Evolutionary conservation across 441 rosid genomes (phyloP), one percentile per base, ranked within the genome.

Genomic region (Erodium chrysanthum): DNA sequence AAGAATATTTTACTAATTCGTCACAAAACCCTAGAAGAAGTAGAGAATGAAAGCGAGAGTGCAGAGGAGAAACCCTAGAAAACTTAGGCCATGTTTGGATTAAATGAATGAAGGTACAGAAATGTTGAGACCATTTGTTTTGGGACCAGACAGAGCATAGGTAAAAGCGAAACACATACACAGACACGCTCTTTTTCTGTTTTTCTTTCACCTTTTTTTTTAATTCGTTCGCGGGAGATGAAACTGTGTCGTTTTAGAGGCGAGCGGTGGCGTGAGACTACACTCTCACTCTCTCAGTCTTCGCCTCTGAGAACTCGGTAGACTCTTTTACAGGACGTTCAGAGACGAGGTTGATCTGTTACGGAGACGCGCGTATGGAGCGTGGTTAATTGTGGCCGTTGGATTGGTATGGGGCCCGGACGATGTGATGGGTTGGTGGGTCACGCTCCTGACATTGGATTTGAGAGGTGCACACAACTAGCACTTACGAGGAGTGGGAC

Each of bases 41-140:
- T 11, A 54, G 60, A 54, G 60, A 17, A 54, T 54, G 22, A 21
- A 25, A 18, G 25, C 60, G 60, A 54, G 25, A 54, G 60, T 17
- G 60, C 21, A 54, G 60, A 54, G 60, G 60, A 54, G 60, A 54
- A 54, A 54, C 60, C 60, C 60, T 54, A 54, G 33, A 4, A 4
- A 18, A 0, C 17, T 46, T 12, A 46, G 54, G 18, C 54, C 5
- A 17, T 52, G 59, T 52, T 5, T 52, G 20, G 9, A 52, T 17
- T 54, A 15, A 54, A 17, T 17, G 5, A 54, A 54, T 54, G 18
- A 54, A 54, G 4, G 9, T 7, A 21, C 21, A 18, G 12, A 54
- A 54, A 54, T 54, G 60, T 54, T 17, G 60, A 54, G 25, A 54
- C 9, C 10, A 52, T 52, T 1, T 20, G 33, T 54, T 54, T 18